These are phyloP conservation scores for Umbelopsis isabellina DNA, from an alignment of 192 early-diverging fungal genomes.

Conservation along the genomic window DNA sequence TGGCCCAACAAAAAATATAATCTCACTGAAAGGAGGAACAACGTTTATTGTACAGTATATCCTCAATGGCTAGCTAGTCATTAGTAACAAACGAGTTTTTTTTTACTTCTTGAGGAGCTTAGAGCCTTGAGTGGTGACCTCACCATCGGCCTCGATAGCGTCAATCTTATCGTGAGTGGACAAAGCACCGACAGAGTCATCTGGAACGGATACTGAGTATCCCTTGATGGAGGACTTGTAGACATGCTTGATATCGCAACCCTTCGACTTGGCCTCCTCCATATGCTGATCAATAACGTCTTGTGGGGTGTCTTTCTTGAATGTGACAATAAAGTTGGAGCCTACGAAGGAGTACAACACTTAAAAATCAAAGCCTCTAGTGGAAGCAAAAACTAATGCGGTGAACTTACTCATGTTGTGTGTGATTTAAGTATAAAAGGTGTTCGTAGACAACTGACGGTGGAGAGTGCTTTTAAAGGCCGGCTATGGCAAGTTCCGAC, in stretches of 20 bases:
- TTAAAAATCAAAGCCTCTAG: neutral
- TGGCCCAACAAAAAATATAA: too few species aligned
- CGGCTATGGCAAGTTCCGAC: too few species aligned
- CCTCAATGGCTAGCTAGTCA: conserved; percentile 1
- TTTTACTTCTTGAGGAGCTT: conserved; percentile 18
- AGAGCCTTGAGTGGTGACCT: conserved; percentile 36
- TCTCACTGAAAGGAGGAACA: neutral
- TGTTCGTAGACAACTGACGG: too few species aligned
- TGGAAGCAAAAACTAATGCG: neutral
- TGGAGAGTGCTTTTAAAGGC: too few species aligned
- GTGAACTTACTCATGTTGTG: neutral
- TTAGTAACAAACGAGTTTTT: neutral
- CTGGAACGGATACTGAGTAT: conserved; percentile 35
- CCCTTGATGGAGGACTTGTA: conserved; percentile 39
- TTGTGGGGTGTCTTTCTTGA: conserved; percentile 41
- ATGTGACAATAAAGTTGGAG: conserved; percentile 40
- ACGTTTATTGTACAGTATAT: conserved; percentile 19
- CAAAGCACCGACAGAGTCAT: conserved; percentile 21
- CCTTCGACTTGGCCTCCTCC: conserved; percentile 22
- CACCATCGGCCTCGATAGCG: conserved; percentile 38
- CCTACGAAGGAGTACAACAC: neutral
- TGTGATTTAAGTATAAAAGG: neutral
- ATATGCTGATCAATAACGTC: conserved; percentile 38
- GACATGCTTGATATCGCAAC: conserved; percentile 28
- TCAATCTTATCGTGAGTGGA: conserved; percentile 19